Conservation (phyloP, 1,139 yeast genomes). For the Protomyces lactucae-debilis region DNA sequence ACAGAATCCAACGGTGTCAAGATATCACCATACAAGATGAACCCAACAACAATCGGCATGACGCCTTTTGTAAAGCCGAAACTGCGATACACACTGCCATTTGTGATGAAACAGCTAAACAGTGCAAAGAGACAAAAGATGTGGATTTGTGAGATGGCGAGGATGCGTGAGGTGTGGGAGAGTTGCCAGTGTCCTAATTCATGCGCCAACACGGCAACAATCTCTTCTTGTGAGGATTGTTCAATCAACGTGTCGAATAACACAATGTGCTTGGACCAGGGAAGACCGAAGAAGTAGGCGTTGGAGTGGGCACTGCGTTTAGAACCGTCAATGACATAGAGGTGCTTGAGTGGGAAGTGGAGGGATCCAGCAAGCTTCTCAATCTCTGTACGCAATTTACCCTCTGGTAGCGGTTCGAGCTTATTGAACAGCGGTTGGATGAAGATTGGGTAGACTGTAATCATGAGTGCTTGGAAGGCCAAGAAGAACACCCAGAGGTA, state of each 20-base stretch:
- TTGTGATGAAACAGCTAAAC: conserved; percentile 74
- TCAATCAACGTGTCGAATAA: conserved; percentile 84
- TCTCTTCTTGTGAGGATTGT: conserved; percentile 69
- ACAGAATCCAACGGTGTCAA: conserved; percentile 70
- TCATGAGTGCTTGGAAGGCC: conserved; percentile 63
- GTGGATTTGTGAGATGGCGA: conserved; percentile 60
- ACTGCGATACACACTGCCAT: conserved; percentile 66
- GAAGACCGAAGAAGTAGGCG: conserved; percentile 91
- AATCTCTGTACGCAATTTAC: conserved; percentile 76
- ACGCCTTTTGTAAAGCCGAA: conserved; percentile 59
- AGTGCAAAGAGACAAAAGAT: conserved; percentile 60
- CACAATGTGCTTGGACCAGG: conserved; percentile 95
- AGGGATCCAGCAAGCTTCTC: conserved; percentile 70
- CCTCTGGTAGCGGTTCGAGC: conserved; percentile 82
- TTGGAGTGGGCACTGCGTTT: conserved; percentile 93
- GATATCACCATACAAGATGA: conserved; percentile 58
- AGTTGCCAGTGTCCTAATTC: conserved; percentile 97
- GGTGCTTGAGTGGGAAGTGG: conserved; percentile 76
- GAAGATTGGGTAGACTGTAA: conserved; percentile 71
- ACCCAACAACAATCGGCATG: conserved; percentile 70
- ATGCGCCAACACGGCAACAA: conserved; percentile 91
- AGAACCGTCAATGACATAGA: conserved; percentile 90
- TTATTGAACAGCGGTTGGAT: conserved; percentile 91
- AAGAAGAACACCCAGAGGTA: conserved; percentile 72
- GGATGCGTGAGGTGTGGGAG: conserved; percentile 71